Evolutionary conservation across 345 rosid genomes (phyloP), one percentile per base, ranked within the genome.

Genomic region (Eutrema japonicum): DNA sequence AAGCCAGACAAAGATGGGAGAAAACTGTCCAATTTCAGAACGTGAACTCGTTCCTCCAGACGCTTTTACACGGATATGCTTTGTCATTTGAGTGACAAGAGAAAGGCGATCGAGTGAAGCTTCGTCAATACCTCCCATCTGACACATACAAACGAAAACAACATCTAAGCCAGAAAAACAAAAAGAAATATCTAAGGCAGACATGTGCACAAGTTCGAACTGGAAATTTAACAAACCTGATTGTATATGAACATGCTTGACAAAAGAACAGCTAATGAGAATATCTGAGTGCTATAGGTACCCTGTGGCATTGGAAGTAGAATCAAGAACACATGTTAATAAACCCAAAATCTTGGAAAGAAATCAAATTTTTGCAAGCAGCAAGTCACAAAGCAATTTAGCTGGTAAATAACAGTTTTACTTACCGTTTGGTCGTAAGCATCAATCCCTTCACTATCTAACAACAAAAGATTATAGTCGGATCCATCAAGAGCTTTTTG

Each of bases 51-150:
- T 86, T 78, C 96, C 97, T 47, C 90, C 90, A 69, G 94, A 85
- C 48, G 99, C 97, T 82, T 89, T 90, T 4, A 96, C 94, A 49
- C 96, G 91, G 80, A 96, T 92, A 81, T 96, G 97, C 70, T 96
- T 92, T 29, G 97, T 96, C 96, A 92, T 88, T 82, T 92, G 89
- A 74, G 99, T 95, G 70, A 95, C 98, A 76, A 92, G 97, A 58
- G 97, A 96, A 10, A 95, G 98, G 14, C 91, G 94, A 83, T 92
- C 97, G 18, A 92, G 87, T 41, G 99, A 87, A 77, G 99, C 86
- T 85, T 90, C 99, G 75, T 92, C 99, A 68, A 96, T 92, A 54
- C 96, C 97, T 69, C 97, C 97, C 98, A 96, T 92, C 96, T 92
- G 77, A 56, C 3, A 70, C 53, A 67, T 46, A 50, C 38, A 48